Percentiles rank a stretch among this genome's conserved stretches.
These are phyloP conservation scores for Trypethelium eluteriae DNA, from an alignment of 495 filamentous ascomycete species.

Conservation along the genomic window DNA sequence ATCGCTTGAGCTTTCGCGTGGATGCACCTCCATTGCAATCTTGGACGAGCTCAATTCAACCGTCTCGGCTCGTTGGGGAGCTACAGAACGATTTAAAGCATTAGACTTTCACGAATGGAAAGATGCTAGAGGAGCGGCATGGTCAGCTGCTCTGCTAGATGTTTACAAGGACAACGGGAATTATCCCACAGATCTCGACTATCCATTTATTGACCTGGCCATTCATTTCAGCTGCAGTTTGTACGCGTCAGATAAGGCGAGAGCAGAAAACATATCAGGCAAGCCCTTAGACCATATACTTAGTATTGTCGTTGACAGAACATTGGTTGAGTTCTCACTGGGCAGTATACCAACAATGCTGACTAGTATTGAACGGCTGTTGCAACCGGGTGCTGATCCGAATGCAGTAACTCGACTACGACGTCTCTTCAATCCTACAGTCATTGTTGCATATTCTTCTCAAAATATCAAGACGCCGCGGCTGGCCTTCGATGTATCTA, in stretches of 20 bases:
- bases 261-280: neutral
- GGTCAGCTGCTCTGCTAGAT: neutral
- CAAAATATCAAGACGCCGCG: no score
- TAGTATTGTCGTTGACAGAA: no score
- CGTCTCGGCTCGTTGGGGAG: neutral
- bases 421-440: no score
- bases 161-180: no score
- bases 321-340: no score
- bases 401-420: neutral
- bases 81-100: neutral
- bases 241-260: neutral
- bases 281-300: neutral
- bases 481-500: neutral
- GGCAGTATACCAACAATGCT: no score
- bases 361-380: neutral
- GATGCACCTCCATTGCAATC: neutral
- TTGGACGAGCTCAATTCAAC: neutral
- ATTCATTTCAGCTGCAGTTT: neutral
- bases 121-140: neutral
- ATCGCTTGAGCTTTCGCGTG: neutral
- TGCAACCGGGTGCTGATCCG: neutral
- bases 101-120: neutral
- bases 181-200: no score
- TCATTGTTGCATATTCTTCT: no score
- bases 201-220: neutral